phyloP scores from a whole-genome alignment of 305 asterid species.

The Ruellia speciosa region DNA sequence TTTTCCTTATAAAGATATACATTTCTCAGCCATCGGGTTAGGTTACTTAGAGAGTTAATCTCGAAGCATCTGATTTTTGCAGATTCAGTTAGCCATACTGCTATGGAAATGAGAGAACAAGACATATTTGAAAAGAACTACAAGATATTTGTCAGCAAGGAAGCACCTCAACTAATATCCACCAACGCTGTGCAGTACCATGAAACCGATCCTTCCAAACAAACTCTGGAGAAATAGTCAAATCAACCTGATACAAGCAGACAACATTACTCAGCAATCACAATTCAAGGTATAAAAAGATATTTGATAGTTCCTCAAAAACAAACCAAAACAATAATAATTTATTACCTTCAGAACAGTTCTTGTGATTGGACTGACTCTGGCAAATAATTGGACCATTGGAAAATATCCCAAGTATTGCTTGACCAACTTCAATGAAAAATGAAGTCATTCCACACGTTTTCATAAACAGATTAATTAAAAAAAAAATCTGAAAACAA shows the following conservation, averaged over 20 bases:
- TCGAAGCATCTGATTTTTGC: too few relatives aligned
- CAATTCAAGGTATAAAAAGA: slow-evolving; percentile 16
- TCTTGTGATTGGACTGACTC: slow-evolving; percentile 97
- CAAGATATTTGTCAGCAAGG: slow-evolving; percentile 8
- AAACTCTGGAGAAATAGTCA: slow-evolving; percentile 72
- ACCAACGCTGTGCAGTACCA: slow-evolving; percentile 93
- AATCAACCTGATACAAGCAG: slow-evolving; percentile 57
- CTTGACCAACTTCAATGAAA: slow-evolving; percentile 61
- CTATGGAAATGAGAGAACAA: too few relatives aligned
- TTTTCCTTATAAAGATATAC: too few relatives aligned
- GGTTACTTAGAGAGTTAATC: too few relatives aligned
- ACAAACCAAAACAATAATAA: slow-evolving; percentile 21
- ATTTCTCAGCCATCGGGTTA: too few relatives aligned
- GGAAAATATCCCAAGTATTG: slow-evolving; percentile 83
- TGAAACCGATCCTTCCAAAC: slow-evolving; percentile 95
- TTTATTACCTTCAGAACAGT: slow-evolving; percentile 84
- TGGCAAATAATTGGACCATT: slow-evolving; percentile 72
- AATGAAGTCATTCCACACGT: slow-evolving; percentile 21
- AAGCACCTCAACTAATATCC: slow-evolving; percentile 91
- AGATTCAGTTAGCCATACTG: too few relatives aligned
- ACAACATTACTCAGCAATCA: slow-evolving; percentile 14
- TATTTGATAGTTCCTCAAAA: slow-evolving; percentile 12
- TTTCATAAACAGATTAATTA: slow-evolving; percentile 14
- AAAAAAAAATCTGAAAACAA: slow-evolving; percentile 20
- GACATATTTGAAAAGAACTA: not conserved